Evolutionary conservation across 1,284 basidiomycete genomes (phyloP).

Genomic region (Testicularia cyperi): DNA sequence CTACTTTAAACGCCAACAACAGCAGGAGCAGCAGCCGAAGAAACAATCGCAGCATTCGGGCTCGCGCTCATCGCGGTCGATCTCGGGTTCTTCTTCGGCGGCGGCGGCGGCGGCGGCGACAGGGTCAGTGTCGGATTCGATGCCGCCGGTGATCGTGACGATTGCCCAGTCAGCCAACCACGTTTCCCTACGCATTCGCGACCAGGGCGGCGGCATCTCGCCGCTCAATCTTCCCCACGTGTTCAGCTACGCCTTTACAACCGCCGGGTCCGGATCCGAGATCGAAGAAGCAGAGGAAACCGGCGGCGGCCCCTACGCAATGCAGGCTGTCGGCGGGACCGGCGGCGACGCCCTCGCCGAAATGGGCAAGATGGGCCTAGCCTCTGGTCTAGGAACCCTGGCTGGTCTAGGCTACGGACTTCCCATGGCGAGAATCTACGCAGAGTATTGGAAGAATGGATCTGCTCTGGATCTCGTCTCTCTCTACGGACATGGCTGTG

Average conservation of each 20-base stretch:
- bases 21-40: no score
- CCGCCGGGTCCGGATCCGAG: constrained; percentile 67
- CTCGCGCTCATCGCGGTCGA: no score
- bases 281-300: constrained; percentile 67
- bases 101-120: no score
- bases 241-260: constrained; percentile 88
- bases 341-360: constrained; percentile 67
- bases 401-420: constrained; percentile 72
- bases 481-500: constrained; percentile 43
- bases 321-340: constrained; percentile 66
- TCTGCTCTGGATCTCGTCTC: constrained; percentile 20
- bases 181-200: constrained; percentile 76
- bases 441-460: constrained; percentile 61
- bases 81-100: constrained; percentile 42
- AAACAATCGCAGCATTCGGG: no score
- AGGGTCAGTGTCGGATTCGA: neutral
- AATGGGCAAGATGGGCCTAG: constrained; percentile 70
- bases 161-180: constrained; percentile 68
- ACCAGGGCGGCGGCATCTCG: constrained; percentile 81
- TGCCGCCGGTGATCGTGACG: constrained; percentile 71
- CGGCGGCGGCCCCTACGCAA: constrained; percentile 72
- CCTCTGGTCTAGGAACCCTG: constrained; percentile 74
- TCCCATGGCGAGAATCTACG: constrained; percentile 80
- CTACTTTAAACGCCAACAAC: constrained; percentile 13
- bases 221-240: constrained; percentile 74